These are phyloP conservation scores for Suillus variegatus DNA, from an alignment of 768 basidiomycete genomes.

Conservation along the genomic window DNA sequence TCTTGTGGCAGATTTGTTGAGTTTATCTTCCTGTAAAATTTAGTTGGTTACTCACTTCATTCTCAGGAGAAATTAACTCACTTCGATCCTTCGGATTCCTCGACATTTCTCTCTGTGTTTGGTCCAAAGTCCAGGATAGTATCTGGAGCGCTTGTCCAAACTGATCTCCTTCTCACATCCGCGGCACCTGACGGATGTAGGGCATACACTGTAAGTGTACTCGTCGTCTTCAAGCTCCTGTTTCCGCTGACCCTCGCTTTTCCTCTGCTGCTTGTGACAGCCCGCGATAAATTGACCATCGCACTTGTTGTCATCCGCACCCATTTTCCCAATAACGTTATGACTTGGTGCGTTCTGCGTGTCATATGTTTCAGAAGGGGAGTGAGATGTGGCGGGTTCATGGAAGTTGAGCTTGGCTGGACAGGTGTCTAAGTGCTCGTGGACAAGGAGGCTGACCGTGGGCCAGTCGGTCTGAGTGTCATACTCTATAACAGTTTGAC, in stretches of 20 bases:
- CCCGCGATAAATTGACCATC: slow-evolving; percentile 6
- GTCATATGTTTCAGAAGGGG: not conserved
- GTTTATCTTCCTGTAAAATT: slow-evolving; percentile 17
- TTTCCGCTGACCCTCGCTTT: slow-evolving; percentile 29
- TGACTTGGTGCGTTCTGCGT: not conserved
- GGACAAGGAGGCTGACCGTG: slow-evolving; percentile 26
- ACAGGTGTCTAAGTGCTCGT: slow-evolving; percentile 19
- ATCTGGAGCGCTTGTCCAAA: slow-evolving; percentile 33
- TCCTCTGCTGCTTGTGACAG: slow-evolving; percentile 28
- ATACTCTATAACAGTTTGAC: slow-evolving; percentile 28
- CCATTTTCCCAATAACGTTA: not conserved
- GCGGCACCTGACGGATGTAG: slow-evolving; percentile 29
- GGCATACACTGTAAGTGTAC: slow-evolving; percentile 22
- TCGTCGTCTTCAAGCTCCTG: slow-evolving; percentile 31
- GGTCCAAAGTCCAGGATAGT: slow-evolving; percentile 37
- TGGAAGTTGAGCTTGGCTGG: slow-evolving; percentile 11
- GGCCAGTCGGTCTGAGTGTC: slow-evolving; percentile 23
- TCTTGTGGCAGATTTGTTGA: not conserved
- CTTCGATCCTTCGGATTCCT: slow-evolving; percentile 24
- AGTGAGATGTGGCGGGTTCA: not conserved
- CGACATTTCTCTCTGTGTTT: slow-evolving; percentile 35
- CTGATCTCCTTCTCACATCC: slow-evolving; percentile 33
- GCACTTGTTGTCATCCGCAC: not conserved
- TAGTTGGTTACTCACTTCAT: slow-evolving; percentile 12
- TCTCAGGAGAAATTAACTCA: slow-evolving; percentile 14